Conservation (phyloP, 371 early-diverging fungal species). For the Sporodiniella umbellata region DNA sequence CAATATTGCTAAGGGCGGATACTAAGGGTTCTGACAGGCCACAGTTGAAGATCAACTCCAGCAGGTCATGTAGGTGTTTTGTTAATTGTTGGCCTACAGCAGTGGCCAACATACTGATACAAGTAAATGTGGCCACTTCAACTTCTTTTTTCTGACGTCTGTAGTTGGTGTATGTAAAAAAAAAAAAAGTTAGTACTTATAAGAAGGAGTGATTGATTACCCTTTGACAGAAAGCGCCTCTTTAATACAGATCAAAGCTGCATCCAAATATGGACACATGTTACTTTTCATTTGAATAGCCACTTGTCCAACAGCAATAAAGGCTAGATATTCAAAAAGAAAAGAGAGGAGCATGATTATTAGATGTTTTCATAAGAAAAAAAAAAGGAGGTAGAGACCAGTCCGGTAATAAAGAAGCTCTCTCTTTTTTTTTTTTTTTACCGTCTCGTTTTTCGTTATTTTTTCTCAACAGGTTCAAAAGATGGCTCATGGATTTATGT, state of each 20-base stretch:
- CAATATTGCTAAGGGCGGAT: constrained; percentile 77
- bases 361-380: too few species aligned
- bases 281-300: constrained; percentile 80
- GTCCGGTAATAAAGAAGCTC: too few species aligned
- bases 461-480: constrained; percentile 73
- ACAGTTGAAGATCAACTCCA: constrained; percentile 89
- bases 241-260: constrained; percentile 67
- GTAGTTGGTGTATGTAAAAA: too few species aligned
- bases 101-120: constrained; percentile 84
- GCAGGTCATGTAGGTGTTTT: constrained; percentile 80
- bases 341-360: too few species aligned
- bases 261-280: constrained; percentile 81
- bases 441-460: constrained; percentile 75
- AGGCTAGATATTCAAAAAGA: constrained; percentile 51
- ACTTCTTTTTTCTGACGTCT: constrained; percentile 57
- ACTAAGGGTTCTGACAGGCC: constrained; percentile 85
- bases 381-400: too few species aligned
- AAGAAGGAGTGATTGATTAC: too few species aligned
- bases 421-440: constrained; percentile 11
- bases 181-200: too few species aligned
- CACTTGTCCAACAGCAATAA: constrained; percentile 84
- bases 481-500: constrained; percentile 69
- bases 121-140: constrained; percentile 77
- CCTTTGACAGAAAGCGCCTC: constrained; percentile 64
- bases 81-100: constrained; percentile 90